These are phyloP conservation scores for Aspergillus calidoustus DNA, from an alignment of 2,329 filamentous ascomycete species.

Conservation along the genomic window DNA sequence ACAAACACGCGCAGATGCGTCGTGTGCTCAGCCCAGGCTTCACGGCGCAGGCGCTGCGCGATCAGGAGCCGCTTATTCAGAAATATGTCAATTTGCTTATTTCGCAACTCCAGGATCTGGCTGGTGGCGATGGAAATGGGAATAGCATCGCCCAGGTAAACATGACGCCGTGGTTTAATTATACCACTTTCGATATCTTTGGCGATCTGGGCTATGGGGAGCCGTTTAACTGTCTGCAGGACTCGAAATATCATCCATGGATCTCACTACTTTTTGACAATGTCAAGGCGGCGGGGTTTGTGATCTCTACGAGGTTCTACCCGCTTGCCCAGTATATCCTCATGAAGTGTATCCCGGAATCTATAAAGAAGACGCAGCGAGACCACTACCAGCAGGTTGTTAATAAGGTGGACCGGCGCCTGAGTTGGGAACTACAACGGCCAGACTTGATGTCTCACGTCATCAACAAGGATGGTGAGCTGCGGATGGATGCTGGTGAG, in stretches of 20 bases:
- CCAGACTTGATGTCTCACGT: conserved; percentile 21
- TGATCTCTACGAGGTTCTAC: conserved; percentile 28
- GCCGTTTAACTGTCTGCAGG: conserved; percentile 35
- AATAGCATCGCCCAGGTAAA: conserved; percentile 19
- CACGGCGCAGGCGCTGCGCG: conserved; percentile 1
- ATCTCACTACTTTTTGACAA: conserved; percentile 33
- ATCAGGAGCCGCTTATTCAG: conserved; percentile 6
- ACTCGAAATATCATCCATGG: conserved; percentile 36
- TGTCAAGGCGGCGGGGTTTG: conserved; percentile 29
- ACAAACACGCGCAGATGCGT: conserved; percentile 12
- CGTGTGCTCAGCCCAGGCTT: conserved; percentile 1
- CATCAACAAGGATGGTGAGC: conserved; percentile 23
- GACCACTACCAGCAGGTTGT: conserved; percentile 4
- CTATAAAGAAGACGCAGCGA: conserved; percentile 8
- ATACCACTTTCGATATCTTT: conserved; percentile 41
- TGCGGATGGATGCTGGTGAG: conserved; percentile 27
- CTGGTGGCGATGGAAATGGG: neutral
- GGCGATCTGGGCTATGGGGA: conserved; percentile 41
- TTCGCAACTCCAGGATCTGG: neutral
- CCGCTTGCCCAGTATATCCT: conserved; percentile 21
- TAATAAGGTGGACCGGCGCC: neutral
- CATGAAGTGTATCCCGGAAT: conserved; percentile 23
- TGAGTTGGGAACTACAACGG: conserved; percentile 1
- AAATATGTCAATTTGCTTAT: conserved; percentile 10
- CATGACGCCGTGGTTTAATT: conserved; percentile 31